Base-by-base conservation (phyloP, 1,284 basidiomycete genomes). In the Ceratobasidium sp. region DNA sequence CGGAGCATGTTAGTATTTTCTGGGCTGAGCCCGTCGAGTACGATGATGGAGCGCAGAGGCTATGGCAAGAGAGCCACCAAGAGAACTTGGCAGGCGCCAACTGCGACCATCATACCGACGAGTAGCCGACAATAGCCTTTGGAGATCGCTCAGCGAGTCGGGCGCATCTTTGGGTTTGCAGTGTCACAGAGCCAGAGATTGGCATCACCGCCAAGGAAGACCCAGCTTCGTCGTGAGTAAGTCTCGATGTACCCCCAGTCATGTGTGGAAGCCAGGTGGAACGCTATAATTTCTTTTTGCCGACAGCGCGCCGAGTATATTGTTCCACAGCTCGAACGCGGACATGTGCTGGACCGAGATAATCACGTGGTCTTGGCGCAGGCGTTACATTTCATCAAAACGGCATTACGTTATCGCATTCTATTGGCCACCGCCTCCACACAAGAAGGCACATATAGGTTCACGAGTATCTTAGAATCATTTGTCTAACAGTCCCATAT, bases 301-400 rank as follows among this genome's bases (percentile, higher is more conserved):
- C 64, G 64, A 67, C 8, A 38, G 50, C 38, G 1, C 30, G 2
- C 64, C 50, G 57, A 59, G n/a, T 41, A 54, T 46, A 54, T 55
- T 26, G 41, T 9, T 26, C 41, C 32, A 54, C 54, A 28, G 64
- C 63, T 59, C 44, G 57, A 41, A 18, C 14, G 11, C 44, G 32
- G 49, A 18, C 35, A 46, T 57, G 49, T 55, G 63, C 63, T 32
- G 46, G 46, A 26, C 32, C 38, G 38, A 55, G 35, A 21, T 18
- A 14, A 38, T 67, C 64, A 67, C 64, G 64, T 67, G 64, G 50
- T n/a, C 64, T 67, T 67, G 64, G 64, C 64, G 18, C n/a, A n/a
- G n/a, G n/a, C n/a, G n/a, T n/a, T n/a, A n/a, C n/a, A n/a, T n/a
- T n/a, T n/a, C n/a, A n/a, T n/a, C n/a, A n/a, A n/a, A n/a, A n/a